These are phyloP conservation scores for Nothomitra cinnamomea DNA, from an alignment of 2,329 filamentous ascomycete genomes.

Conservation along the genomic window DNA sequence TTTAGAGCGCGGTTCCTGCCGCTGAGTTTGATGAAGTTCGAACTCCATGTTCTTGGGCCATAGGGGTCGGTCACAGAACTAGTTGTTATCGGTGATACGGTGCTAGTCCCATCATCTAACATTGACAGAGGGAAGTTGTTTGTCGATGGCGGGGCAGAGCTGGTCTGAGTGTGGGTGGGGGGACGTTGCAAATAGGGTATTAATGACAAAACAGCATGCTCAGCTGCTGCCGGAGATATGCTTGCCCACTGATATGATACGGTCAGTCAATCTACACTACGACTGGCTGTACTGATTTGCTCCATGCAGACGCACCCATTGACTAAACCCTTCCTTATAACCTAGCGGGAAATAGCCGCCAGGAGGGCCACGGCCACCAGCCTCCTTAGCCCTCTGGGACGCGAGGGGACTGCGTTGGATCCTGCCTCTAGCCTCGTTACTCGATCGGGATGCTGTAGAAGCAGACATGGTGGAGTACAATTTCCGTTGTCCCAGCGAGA, in stretches of 20 bases:
- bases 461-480: slow-evolving; percentile 13
- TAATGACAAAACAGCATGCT: slow-evolving; percentile 73
- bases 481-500: slow-evolving; percentile 15
- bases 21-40: slow-evolving; percentile 64
- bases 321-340: slow-evolving; percentile 78
- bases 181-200: slow-evolving; percentile 66
- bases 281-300: not conserved
- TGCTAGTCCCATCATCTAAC: slow-evolving; percentile 18
- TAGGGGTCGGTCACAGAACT: slow-evolving; percentile 51
- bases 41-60: slow-evolving; percentile 72
- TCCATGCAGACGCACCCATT: slow-evolving; percentile 51
- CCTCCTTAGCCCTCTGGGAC: slow-evolving; percentile 27
- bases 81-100: slow-evolving; percentile 27
- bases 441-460: slow-evolving; percentile 17
- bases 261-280: not conserved
- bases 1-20: slow-evolving; percentile 81
- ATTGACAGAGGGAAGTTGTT: slow-evolving; percentile 24
- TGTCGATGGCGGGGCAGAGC: slow-evolving; percentile 30
- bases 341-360: slow-evolving; percentile 59
- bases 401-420: slow-evolving; percentile 30
- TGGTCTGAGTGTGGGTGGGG: slow-evolving; percentile 50
- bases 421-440: slow-evolving; percentile 17
- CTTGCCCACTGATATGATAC: slow-evolving; percentile 53
- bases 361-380: slow-evolving; percentile 12
- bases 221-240: slow-evolving; percentile 65